Percentiles rank a stretch among this genome's conserved stretches.
Conservation (phyloP, 352 stramenopile genomes). For the Phytophthora pinifolia region DNA sequence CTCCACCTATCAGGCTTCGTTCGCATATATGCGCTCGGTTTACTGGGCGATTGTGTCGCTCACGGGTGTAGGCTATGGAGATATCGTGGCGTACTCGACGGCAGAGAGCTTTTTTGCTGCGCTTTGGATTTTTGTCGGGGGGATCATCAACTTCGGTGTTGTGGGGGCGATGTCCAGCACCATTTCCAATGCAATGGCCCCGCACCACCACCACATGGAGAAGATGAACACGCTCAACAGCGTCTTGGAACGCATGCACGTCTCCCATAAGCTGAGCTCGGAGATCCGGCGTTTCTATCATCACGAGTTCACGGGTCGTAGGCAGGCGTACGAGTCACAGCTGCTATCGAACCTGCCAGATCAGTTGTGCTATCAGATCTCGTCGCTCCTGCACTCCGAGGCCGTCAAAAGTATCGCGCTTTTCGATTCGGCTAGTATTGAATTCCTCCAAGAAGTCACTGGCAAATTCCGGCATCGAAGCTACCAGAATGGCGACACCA, state of each 20-base stretch:
- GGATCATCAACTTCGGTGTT: slow-evolving; percentile 78
- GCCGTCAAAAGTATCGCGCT: slow-evolving; percentile 54
- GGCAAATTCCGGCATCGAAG: slow-evolving; percentile 73
- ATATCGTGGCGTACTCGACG: slow-evolving; percentile 76
- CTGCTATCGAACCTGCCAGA: slow-evolving; percentile 67
- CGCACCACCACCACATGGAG: slow-evolving; percentile 66
- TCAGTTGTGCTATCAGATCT: slow-evolving; percentile 76
- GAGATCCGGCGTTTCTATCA: slow-evolving; percentile 81
- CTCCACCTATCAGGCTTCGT: slow-evolving; percentile 48
- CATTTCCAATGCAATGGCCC: slow-evolving; percentile 66
- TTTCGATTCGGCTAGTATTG: slow-evolving; percentile 61
- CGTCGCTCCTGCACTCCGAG: slow-evolving; percentile 62
- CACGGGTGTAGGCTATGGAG: slow-evolving; percentile 71
- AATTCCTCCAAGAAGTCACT: slow-evolving; percentile 79
- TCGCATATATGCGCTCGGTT: slow-evolving; percentile 69
- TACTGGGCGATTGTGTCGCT: slow-evolving; percentile 80
- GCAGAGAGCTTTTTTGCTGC: slow-evolving; percentile 70
- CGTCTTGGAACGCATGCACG: slow-evolving; percentile 57
- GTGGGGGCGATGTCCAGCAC: slow-evolving; percentile 82
- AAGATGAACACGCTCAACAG: slow-evolving; percentile 67
- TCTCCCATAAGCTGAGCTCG: slow-evolving; percentile 49
- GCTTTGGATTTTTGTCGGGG: slow-evolving; percentile 73
- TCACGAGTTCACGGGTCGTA: slow-evolving; percentile 56
- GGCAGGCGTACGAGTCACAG: slow-evolving; percentile 71
- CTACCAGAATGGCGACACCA: slow-evolving; percentile 72